Conservation (phyloP, 805 yeast genomes). For the Middelhovenomyces tepae region DNA sequence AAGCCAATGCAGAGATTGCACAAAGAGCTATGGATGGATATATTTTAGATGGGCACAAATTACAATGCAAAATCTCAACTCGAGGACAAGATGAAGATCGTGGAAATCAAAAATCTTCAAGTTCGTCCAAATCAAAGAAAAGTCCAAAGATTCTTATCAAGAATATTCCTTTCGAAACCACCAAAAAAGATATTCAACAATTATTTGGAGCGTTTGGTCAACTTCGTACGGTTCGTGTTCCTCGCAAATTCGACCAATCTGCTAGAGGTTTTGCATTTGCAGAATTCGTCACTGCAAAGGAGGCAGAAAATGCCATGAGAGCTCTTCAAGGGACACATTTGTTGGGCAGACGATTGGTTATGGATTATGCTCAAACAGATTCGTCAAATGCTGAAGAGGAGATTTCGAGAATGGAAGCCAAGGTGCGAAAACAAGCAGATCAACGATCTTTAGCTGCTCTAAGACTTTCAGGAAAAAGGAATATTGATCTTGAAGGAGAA, state of each 20-base stretch:
- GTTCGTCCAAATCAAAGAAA: slow-evolving; percentile 21
- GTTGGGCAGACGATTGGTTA: slow-evolving; percentile 86
- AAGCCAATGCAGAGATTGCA: slow-evolving; percentile 71
- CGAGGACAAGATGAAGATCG: slow-evolving; percentile 38
- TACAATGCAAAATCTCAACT: slow-evolving; percentile 82
- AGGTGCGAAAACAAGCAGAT: slow-evolving; percentile 72
- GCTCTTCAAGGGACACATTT: slow-evolving; percentile 93
- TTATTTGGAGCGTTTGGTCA: slow-evolving; percentile 92
- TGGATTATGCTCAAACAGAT: slow-evolving; percentile 84
- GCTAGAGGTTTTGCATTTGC: slow-evolving; percentile 98
- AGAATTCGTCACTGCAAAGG: slow-evolving; percentile 77
- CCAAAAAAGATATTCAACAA: slow-evolving; percentile 86
- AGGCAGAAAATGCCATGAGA: slow-evolving; percentile 90
- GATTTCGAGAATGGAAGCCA: slow-evolving; percentile 80
- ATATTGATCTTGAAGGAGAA: slow-evolving; percentile 48
- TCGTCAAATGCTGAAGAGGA: slow-evolving; percentile 81
- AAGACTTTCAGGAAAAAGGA: slow-evolving; percentile 66
- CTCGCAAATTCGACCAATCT: slow-evolving; percentile 87
- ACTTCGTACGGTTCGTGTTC: slow-evolving; percentile 88
- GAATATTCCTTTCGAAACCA: slow-evolving; percentile 94
- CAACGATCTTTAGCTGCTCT: slow-evolving; percentile 62
- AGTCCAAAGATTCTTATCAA: slow-evolving; percentile 75
- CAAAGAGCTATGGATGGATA: slow-evolving; percentile 64
- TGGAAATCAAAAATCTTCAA: slow-evolving; percentile 13
- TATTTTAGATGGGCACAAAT: slow-evolving; percentile 78